Evolutionary conservation across 306 rosid genomes (phyloP).

Genomic region (Cajanus cajan): DNA sequence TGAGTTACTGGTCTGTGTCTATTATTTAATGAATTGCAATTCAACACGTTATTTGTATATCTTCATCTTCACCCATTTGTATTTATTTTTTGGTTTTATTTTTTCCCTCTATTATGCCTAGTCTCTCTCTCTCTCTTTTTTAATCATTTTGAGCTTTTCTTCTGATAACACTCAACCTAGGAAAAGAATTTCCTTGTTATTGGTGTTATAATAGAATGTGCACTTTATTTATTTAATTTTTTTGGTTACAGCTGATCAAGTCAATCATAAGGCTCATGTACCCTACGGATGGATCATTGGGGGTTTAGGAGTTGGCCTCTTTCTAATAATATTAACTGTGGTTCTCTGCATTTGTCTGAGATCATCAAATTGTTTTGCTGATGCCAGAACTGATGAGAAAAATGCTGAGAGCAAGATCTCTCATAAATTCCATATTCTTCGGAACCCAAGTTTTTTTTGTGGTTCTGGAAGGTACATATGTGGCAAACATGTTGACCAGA

Average conservation of each 20-base stretch:
- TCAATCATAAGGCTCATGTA: constrained; percentile 57
- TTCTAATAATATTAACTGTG: constrained; percentile 56
- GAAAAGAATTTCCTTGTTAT: neutral
- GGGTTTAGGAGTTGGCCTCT: constrained; percentile 68
- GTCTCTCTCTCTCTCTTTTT: too few species aligned
- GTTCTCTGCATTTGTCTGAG: constrained; percentile 54
- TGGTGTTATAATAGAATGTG: constrained; percentile 4
- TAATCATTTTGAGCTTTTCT: neutral
- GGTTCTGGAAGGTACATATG: constrained; percentile 83
- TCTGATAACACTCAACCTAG: neutral
- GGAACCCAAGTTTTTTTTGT: constrained; percentile 83
- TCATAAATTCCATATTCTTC: constrained; percentile 83
- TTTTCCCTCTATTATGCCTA: neutral
- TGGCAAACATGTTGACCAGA: constrained; percentile 63
- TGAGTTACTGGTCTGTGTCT: too few species aligned
- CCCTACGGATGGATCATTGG: constrained; percentile 90
- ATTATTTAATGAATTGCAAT: too few species aligned
- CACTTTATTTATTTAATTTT: constrained; percentile 6
- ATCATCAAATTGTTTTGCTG: constrained; percentile 59
- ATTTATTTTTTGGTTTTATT: too few species aligned
- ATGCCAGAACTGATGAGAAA: constrained; percentile 51
- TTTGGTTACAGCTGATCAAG: constrained; percentile 50
- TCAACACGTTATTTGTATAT: too few species aligned
- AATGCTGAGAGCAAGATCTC: constrained; percentile 57
- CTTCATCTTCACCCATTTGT: too few species aligned